Conservation (phyloP, 208 protist genomes). For the Leishmania arabica region DNA sequence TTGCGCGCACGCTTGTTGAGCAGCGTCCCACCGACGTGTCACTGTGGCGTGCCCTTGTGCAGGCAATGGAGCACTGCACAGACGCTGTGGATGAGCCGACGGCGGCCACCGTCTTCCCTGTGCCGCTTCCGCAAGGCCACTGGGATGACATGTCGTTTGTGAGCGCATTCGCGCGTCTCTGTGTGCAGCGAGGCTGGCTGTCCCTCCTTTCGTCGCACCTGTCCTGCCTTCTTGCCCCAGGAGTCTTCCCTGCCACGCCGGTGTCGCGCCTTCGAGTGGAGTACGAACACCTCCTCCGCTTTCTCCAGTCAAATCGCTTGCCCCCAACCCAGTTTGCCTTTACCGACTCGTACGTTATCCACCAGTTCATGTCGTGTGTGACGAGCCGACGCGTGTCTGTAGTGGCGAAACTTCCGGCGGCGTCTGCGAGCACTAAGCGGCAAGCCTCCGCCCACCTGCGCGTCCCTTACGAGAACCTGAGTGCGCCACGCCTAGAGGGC, state of each 20-base stretch:
- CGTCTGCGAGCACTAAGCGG: constrained; percentile 8
- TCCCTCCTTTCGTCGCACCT: constrained; percentile 12
- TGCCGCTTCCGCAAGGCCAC: constrained; percentile 2
- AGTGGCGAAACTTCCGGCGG: constrained; percentile 13
- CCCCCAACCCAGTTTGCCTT: constrained; percentile 20
- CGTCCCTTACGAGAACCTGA: constrained; percentile 27
- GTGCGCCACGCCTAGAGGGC: constrained; percentile 1
- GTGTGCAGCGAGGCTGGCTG: constrained; percentile 28
- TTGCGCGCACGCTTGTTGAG: neutral
- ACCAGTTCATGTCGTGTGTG: constrained; percentile 24
- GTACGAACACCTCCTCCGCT: constrained; percentile 23
- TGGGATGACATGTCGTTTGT: constrained; percentile 7
- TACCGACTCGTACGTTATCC: constrained; percentile 26
- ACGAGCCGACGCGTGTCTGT: constrained; percentile 19
- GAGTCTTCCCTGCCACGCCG: neutral
- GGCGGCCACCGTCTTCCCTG: constrained; percentile 1
- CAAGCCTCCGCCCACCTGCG: constrained; percentile 22
- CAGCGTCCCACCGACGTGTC: neutral
- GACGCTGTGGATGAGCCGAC: constrained; percentile 5
- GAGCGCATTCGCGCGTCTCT: constrained; percentile 21
- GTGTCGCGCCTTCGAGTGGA: constrained; percentile 10
- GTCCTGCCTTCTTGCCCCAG: neutral
- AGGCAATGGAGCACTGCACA: constrained; percentile 22
- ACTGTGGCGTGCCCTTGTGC: constrained; percentile 28
- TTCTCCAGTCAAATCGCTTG: neutral